These are phyloP conservation scores for Cyberlindnera veronae DNA, from an alignment of 805 yeast genomes.

Conservation along the genomic window DNA sequence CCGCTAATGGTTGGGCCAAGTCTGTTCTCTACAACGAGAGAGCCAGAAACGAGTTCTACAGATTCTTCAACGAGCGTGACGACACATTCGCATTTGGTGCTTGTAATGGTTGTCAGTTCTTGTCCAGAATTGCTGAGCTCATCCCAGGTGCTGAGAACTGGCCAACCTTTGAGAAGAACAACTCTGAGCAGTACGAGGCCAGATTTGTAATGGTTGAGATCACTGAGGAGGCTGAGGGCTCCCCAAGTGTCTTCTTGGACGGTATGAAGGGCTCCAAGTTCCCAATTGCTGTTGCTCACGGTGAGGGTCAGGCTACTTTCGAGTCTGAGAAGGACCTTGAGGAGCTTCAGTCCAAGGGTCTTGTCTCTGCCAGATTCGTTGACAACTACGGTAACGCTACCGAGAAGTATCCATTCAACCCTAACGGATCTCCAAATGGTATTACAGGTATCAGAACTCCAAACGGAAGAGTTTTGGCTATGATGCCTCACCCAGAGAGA, in stretches of 20 bases:
- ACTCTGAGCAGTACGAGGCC: constrained; percentile 94
- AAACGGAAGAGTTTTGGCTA: constrained; percentile 91
- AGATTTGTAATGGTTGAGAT: constrained; percentile 88
- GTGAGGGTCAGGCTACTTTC: constrained; percentile 92
- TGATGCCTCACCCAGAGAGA: constrained; percentile 99
- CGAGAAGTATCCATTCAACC: constrained; percentile 86
- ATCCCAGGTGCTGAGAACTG: constrained; percentile 94
- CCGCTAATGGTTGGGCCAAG: constrained; percentile 99
- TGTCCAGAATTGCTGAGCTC: constrained; percentile 77
- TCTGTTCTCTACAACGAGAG: constrained; percentile 82
- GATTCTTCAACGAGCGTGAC: constrained; percentile 78
- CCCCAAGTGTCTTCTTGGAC: constrained; percentile 65
- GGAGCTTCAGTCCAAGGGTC: constrained; percentile 47
- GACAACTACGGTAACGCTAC: constrained; percentile 89
- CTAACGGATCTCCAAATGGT: constrained; percentile 93
- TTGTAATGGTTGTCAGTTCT: constrained; percentile 97
- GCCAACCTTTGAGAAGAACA: constrained; percentile 93
- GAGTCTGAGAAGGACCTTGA: constrained; percentile 40
- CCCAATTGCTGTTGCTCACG: constrained; percentile 98
- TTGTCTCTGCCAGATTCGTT: constrained; percentile 72
- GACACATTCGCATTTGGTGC: constrained; percentile 98
- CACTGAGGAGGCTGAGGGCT: constrained; percentile 46
- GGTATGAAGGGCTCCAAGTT: constrained; percentile 91
- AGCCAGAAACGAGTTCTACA: constrained; percentile 71
- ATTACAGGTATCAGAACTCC: constrained; percentile 88